Conservation (phyloP, 73 alveolate species). For the Uronychia setigera region DNA sequence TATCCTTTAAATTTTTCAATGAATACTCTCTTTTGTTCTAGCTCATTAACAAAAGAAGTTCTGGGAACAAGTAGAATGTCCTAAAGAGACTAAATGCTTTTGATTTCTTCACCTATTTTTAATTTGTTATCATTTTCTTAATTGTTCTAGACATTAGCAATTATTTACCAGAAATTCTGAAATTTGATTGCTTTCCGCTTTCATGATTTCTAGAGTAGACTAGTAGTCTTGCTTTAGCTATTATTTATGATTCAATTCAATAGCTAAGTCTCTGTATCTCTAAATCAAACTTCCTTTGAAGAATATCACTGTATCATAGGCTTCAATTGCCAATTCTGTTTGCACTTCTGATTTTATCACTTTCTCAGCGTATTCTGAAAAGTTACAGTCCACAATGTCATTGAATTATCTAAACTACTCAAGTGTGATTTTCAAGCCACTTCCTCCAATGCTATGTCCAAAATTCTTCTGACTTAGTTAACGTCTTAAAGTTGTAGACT, state of each 20-base stretch:
- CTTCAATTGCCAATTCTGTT: not conserved
- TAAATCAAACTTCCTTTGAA: not conserved
- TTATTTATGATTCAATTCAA: not conserved
- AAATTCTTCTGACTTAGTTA: not conserved
- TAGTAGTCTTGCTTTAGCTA: not conserved
- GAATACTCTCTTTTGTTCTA: not conserved
- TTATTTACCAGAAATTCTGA: not conserved
- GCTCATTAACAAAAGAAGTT: not conserved
- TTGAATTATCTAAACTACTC: not conserved
- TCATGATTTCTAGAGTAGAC: not conserved
- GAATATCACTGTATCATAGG: not conserved
- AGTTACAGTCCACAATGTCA: not conserved
- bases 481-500: not conserved
- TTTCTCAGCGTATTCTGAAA: not conserved
- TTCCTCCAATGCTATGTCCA: too few relatives aligned
- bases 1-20: not conserved
- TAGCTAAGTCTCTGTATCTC: not conserved
- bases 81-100: not conserved
- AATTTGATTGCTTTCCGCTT: not conserved
- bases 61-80: not conserved
- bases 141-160: not conserved
- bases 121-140: not conserved
- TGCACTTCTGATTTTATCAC: too few relatives aligned
- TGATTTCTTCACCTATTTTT: not conserved
- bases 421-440: not conserved